Percentiles rank a stretch among this genome's conserved stretches.
These are phyloP conservation scores for Mycena citricolor DNA, from an alignment of 1,284 basidiomycete genomes.

Conservation along the genomic window DNA sequence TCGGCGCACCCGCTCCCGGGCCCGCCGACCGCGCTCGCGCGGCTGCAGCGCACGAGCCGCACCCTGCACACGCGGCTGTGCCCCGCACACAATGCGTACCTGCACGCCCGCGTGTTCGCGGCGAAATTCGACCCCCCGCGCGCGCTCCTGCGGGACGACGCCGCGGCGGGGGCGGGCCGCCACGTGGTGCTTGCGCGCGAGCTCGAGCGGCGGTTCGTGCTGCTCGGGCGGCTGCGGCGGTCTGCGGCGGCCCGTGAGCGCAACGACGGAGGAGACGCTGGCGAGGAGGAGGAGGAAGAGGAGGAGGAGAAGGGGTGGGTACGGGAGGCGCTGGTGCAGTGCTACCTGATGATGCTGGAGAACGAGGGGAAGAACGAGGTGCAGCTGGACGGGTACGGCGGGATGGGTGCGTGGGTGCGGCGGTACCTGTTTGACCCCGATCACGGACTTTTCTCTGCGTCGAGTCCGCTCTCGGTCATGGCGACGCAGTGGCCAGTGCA, in stretches of 20 bases:
- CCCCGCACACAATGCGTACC: conserved; percentile 49
- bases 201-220: conserved; percentile 53
- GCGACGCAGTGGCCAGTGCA: conserved; percentile 57
- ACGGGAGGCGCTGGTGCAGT: conserved; percentile 56
- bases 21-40: conserved; percentile 47
- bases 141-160: too few species aligned
- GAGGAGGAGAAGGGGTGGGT: too few species aligned
- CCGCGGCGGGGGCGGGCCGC: too few species aligned
- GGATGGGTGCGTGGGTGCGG: conserved; percentile 47
- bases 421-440: conserved; percentile 59
- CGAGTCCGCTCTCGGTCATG: conserved; percentile 35
- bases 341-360: conserved; percentile 78
- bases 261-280: conserved; percentile 27
- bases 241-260: conserved; percentile 24
- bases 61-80: conserved; percentile 49
- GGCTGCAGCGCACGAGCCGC: conserved; percentile 57
- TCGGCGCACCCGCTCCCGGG: conserved; percentile 52
- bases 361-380: conserved; percentile 75
- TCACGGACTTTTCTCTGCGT: conserved; percentile 45
- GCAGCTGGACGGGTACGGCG: conserved; percentile 61
- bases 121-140: conserved; percentile 72
- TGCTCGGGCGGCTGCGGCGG: conserved; percentile 52
- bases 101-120: conserved; percentile 71
- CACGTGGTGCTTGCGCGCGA: conserved; percentile 54
- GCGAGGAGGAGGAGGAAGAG: too few species aligned